A percentile compares a stretch with the other conserved stretches of the same genome.
Conservation (phyloP, 2,329 filamentous ascomycete genomes). For the Amauroascus verrucosus region DNA sequence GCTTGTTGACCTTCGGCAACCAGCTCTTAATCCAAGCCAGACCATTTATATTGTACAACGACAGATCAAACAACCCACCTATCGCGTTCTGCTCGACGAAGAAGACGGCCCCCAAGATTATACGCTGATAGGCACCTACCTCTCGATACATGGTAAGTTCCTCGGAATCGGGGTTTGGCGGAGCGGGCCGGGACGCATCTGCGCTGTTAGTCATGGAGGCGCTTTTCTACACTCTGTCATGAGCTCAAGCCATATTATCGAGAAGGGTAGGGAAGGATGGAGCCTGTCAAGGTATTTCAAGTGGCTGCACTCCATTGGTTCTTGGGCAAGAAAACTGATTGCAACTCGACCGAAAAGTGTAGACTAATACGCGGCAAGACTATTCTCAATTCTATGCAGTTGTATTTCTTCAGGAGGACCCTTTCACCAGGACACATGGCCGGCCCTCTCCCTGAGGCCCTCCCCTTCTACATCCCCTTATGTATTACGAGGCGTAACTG, state of each 20-base stretch:
- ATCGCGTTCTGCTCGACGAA: slow-evolving; percentile 18
- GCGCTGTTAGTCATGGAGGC: slow-evolving; percentile 17
- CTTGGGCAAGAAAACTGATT: background rate
- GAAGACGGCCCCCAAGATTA: slow-evolving; percentile 10
- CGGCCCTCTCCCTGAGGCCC: no score
- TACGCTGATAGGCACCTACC: slow-evolving; percentile 23
- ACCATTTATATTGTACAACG: slow-evolving; percentile 20
- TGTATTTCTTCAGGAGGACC: no score
- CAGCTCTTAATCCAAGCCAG: slow-evolving; percentile 3
- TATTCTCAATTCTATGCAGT: no score
- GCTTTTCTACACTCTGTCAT: slow-evolving; percentile 12
- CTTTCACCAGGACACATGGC: no score
- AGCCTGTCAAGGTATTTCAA: background rate
- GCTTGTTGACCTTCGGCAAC: slow-evolving; percentile 16
- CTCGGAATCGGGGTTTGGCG: slow-evolving; percentile 23
- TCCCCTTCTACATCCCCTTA: no score
- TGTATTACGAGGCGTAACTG: no score
- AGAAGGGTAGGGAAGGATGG: background rate
- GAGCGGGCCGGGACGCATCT: slow-evolving; percentile 19
- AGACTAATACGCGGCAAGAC: background rate
- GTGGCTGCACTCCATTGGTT: slow-evolving; percentile 5
- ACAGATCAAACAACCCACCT: slow-evolving; percentile 17
- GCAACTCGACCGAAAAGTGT: background rate
- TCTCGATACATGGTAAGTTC: slow-evolving; percentile 20
- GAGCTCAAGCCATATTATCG: background rate